Evolutionary conservation across 805 yeast genomes (phyloP).

Genomic region (Candida gorgasii): DNA sequence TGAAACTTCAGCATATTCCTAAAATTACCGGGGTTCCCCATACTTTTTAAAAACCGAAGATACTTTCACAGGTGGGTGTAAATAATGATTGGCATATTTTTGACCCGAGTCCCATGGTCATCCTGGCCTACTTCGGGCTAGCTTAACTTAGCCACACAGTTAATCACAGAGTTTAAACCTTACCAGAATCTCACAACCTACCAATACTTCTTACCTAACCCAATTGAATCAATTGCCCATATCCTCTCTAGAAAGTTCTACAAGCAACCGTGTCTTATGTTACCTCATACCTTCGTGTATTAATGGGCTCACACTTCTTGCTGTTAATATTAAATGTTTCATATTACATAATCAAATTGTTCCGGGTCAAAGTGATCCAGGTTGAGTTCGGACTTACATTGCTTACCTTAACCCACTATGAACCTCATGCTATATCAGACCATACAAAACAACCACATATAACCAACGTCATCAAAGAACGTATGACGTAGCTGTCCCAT

Average conservation of each 20-base stretch:
- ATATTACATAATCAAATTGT: slow-evolving; percentile 7
- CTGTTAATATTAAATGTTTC: slow-evolving; percentile 2
- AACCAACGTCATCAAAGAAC: no score
- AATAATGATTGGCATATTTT: neutral
- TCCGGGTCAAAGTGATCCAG: slow-evolving; percentile 19
- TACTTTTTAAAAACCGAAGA: slow-evolving; percentile 5
- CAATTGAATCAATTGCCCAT: no score
- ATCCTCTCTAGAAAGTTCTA: slow-evolving; percentile 2
- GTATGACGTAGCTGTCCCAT: neutral
- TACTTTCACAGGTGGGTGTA: neutral
- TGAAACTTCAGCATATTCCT: neutral
- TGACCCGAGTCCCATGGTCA: neutral
- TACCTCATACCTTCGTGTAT: neutral
- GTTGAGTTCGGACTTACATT: slow-evolving; percentile 8
- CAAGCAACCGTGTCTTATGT: neutral
- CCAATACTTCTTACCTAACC: no score
- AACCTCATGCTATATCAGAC: slow-evolving; percentile 1
- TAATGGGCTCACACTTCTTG: slow-evolving; percentile 2
- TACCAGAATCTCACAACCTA: neutral
- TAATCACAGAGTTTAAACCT: neutral
- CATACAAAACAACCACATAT: neutral
- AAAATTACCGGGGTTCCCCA: slow-evolving; percentile 10
- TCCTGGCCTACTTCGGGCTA: neutral
- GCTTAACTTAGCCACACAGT: neutral
- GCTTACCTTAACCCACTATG: slow-evolving; percentile 6